These are phyloP conservation scores for Chaetoscypha palmicola DNA, from an alignment of 2,329 filamentous ascomycete species.

Conservation along the genomic window DNA sequence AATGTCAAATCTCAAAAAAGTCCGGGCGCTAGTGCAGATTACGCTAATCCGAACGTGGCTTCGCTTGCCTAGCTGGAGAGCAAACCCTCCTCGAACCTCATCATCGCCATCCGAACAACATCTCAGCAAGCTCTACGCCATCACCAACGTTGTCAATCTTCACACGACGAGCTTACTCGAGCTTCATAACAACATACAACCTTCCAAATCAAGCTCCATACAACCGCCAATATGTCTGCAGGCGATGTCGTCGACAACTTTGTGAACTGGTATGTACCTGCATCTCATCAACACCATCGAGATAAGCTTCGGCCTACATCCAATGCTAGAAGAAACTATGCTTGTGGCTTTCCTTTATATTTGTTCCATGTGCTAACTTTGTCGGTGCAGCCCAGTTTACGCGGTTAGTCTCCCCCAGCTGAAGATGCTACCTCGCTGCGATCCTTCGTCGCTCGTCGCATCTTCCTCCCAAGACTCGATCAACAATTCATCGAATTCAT, in stretches of 20 bases:
- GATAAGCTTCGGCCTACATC: slow-evolving; percentile 15
- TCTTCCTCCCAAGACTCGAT: slow-evolving; percentile 7
- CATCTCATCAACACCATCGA: slow-evolving; percentile 29
- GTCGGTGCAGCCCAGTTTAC: slow-evolving; percentile 76
- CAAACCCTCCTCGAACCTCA: slow-evolving; percentile 19
- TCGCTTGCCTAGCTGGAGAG: slow-evolving; percentile 6
- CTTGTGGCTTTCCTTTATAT: slow-evolving; percentile 2
- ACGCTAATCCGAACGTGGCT: slow-evolving; percentile 3
- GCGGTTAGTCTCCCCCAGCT: slow-evolving; percentile 66
- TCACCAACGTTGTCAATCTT: slow-evolving; percentile 23
- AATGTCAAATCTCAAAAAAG: no score
- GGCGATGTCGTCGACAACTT: no score
- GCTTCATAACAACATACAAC: slow-evolving; percentile 14
- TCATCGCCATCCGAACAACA: slow-evolving; percentile 24
- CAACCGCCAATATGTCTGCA: slow-evolving; percentile 61
- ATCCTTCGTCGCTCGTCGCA: slow-evolving; percentile 8
- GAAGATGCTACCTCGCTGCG: slow-evolving; percentile 14
- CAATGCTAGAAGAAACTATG: not conserved
- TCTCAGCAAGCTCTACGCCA: slow-evolving; percentile 23
- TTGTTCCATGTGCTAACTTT: slow-evolving; percentile 37
- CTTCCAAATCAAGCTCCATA: slow-evolving; percentile 19
- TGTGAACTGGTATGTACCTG: slow-evolving; percentile 60
- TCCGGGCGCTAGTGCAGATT: not conserved
- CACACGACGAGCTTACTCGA: slow-evolving; percentile 20
- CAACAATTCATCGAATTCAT: slow-evolving; percentile 18